phyloP scores from a whole-genome alignment of 345 rosid genomes.

The Salix dunnii region DNA sequence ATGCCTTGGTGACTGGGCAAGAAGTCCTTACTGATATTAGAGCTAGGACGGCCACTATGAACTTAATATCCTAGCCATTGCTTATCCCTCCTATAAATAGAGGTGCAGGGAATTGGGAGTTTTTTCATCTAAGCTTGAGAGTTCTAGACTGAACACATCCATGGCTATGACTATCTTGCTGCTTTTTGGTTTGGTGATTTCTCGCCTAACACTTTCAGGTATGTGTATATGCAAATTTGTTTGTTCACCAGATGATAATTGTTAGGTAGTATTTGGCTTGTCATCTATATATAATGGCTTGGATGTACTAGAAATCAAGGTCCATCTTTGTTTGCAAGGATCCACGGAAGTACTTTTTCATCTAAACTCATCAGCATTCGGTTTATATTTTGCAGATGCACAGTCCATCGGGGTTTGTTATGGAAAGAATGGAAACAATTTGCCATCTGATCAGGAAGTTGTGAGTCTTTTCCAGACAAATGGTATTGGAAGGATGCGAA shows the following conservation, averaged over 20 bases:
- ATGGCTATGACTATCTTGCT: slow-evolving; percentile 3
- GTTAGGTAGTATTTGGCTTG: too few species aligned
- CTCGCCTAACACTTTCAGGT: slow-evolving; percentile 4
- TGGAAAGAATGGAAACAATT: slow-evolving; percentile 37
- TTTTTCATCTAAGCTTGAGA: background rate
- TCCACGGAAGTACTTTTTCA: too few species aligned
- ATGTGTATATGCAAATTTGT: background rate
- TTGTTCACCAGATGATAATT: too few species aligned
- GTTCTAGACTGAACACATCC: background rate
- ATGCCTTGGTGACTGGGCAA: too few species aligned
- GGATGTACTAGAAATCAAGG: too few species aligned
- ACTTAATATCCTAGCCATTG: too few species aligned
- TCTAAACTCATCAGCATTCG: background rate
- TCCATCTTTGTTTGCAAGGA: too few species aligned
- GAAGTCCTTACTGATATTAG: background rate
- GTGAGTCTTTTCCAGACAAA: slow-evolving; percentile 24
- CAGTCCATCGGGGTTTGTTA: slow-evolving; percentile 39
- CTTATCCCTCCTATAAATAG: background rate
- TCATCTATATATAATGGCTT: too few species aligned
- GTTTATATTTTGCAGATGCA: slow-evolving; percentile 17
- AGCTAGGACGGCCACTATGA: too few species aligned
- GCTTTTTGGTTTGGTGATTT: slow-evolving; percentile 7
- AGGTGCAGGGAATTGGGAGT: background rate
- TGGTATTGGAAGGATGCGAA: slow-evolving; percentile 30
- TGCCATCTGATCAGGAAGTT: slow-evolving; percentile 28